Conservation (phyloP, 1,284 basidiomycete species). For the Fomitopsis betulina region DNA sequence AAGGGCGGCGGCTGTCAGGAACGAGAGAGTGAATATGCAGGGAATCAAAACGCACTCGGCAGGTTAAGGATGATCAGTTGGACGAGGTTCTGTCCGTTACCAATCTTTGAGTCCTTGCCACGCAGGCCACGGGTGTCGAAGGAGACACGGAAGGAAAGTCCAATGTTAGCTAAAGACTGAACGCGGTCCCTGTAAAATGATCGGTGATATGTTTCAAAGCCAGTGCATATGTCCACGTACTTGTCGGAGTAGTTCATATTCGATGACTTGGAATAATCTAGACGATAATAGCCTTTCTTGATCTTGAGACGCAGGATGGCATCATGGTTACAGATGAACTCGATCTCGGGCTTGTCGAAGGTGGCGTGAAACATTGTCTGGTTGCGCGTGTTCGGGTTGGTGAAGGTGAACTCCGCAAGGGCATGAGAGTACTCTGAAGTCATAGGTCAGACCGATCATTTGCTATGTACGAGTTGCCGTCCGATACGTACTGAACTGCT, state of each 20-base stretch:
- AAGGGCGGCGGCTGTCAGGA: not conserved
- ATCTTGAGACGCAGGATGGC: constrained; percentile 21
- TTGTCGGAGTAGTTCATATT: constrained; percentile 4
- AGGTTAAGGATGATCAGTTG: constrained; percentile 7
- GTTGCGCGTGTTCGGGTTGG: constrained; percentile 5
- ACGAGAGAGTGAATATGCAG: not conserved
- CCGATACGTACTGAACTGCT: constrained; percentile 7
- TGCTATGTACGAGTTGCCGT: not conserved
- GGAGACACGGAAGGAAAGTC: constrained; percentile 7
- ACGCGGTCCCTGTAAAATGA: constrained; percentile 11
- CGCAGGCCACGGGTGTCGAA: constrained; percentile 2
- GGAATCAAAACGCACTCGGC: constrained; percentile 1
- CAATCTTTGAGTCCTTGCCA: constrained; percentile 9
- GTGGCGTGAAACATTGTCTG: constrained; percentile 19
- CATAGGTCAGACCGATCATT: not conserved
- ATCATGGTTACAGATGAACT: constrained; percentile 29
- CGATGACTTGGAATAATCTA: constrained; percentile 13
- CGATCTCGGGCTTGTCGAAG: constrained; percentile 20
- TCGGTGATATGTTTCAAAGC: not conserved
- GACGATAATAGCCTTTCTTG: constrained; percentile 20
- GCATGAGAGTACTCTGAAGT: constrained; percentile 15
- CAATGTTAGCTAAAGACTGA: constrained; percentile 2
- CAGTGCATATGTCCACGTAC: constrained; percentile 1
- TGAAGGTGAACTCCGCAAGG: constrained; percentile 19
- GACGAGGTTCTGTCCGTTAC: constrained; percentile 8